Base-by-base conservation (phyloP, 1,284 basidiomycete species). In the Cutaneotrichosporon curvatum region DNA sequence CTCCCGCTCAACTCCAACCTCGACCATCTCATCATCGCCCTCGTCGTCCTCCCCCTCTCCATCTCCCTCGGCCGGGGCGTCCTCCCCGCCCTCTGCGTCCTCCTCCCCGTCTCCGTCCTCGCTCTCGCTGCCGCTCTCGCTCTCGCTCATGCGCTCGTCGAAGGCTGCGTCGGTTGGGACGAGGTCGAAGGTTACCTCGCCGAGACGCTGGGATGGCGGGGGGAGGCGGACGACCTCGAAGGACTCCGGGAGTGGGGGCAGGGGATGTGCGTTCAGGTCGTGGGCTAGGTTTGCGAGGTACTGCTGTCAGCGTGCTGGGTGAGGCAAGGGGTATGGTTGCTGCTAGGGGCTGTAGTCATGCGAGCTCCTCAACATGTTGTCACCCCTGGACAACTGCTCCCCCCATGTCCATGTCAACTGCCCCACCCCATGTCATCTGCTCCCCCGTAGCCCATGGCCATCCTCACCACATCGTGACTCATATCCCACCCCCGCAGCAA, bases 231-330 rank as follows among this genome's bases (percentile, higher is more conserved):
- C 81, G 30, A 92, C 48, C 38, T 70, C 94, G 71, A 95, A 96
- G 1, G 90, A 83, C 73, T 97, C 94, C n/a, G 87, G 86, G 10
- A 97, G 84, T 3, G 88, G 75, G 3, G 94, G 94, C 4, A 98
- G 79, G 0, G 94, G 89, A 23, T 81, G 78, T 1, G 85, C 79
- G 70, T 98, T 98, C 37, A 92, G 85, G 67, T 91, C 85, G 4
- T 87, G 82, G 1, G 95, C 91, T 21, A 97, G 76, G 7, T 86
- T 84, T 32, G 89, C 80, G 10, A 88, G 79, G 72, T 95, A 90
- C 90, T 96, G 63, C 9, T 8, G 45, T 53, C 18, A 54, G 52
- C 48, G n/a, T 8, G 25, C 25, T 7, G n/a, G 3, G 20, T 22
- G 21, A 16, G 20, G 31, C 12, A 34, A 10, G 25, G 8, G 25